These are phyloP conservation scores for Choiromyces venosus DNA, from an alignment of 495 filamentous ascomycete species.

Conservation along the genomic window DNA sequence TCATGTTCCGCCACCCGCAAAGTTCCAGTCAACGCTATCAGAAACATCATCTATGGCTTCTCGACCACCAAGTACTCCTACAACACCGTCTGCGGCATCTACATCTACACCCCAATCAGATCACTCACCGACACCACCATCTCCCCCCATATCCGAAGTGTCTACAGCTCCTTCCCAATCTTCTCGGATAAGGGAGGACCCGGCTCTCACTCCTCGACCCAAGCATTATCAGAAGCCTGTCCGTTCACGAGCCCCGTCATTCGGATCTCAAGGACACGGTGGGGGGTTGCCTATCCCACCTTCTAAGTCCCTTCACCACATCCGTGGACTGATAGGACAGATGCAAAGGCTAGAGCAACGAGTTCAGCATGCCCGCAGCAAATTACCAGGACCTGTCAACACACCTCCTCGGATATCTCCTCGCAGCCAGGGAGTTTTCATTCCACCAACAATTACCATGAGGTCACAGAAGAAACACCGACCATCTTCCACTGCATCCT, in stretches of 20 bases:
- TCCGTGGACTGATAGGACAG: constrained; percentile 85
- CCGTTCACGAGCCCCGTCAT: constrained; percentile 39
- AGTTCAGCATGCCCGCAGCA: constrained; percentile 87
- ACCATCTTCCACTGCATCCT: constrained; percentile 35
- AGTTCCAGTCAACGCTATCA: constrained; percentile 47
- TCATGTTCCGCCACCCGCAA: constrained; percentile 43
- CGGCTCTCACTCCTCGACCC: constrained; percentile 50
- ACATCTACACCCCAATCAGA: constrained; percentile 60
- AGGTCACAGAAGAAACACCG: constrained; percentile 37
- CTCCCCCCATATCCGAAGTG: constrained; percentile 67
- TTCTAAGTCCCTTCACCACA: constrained; percentile 85
- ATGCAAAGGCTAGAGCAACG: constrained; percentile 93
- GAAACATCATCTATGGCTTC: constrained; percentile 44
- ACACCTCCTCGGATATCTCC: constrained; percentile 81
- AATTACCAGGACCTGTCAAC: constrained; percentile 71
- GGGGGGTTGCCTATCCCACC: constrained; percentile 55
- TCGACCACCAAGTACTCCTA: constrained; percentile 40
- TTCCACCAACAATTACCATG: constrained; percentile 31
- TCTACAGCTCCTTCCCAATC: constrained; percentile 58
- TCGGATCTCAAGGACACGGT: constrained; percentile 40
- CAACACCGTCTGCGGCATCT: constrained; percentile 58
- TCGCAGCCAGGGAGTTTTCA: constrained; percentile 41
- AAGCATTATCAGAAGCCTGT: constrained; percentile 32
- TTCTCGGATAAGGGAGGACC: constrained; percentile 45
- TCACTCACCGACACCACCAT: constrained; percentile 53